phyloP scores from a whole-genome alignment of 306 rosid species.

The Datisca glomerata region DNA sequence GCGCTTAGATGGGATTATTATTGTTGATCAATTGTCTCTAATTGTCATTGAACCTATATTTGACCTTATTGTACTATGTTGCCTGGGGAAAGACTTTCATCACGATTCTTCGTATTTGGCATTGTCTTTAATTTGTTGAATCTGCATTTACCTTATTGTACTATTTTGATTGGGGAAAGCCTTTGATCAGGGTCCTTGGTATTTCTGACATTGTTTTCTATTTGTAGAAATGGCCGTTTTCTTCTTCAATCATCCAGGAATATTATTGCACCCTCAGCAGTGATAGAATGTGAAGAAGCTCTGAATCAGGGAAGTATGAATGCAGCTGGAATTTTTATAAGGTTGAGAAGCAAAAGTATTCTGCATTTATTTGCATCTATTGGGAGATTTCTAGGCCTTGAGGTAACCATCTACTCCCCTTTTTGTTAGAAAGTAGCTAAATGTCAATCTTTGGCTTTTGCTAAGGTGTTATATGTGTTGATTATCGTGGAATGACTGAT shows the following conservation, averaged over 20 bases:
- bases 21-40: no score
- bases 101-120: no score
- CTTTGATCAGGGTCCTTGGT: background rate
- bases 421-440: background rate
- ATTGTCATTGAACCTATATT: no score
- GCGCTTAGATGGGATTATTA: no score
- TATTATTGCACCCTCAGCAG: conserved; percentile 40
- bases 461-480: background rate
- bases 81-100: no score
- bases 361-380: conserved; percentile 88
- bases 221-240: conserved; percentile 83
- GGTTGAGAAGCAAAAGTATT: conserved; percentile 83
- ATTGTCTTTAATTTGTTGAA: no score
- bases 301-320: conserved; percentile 81
- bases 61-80: no score
- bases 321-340: conserved; percentile 79
- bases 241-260: conserved; percentile 76
- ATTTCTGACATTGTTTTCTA: conserved; percentile 15
- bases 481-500: conserved; percentile 10
- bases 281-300: conserved; percentile 88
- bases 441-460: conserved; percentile 19
- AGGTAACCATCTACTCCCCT: conserved; percentile 38
- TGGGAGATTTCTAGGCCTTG: conserved; percentile 82
- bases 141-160: no score
- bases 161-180: background rate